Evolutionary conservation across 169 alveolate genomes (phyloP), one percentile per base, ranked within the genome.

Genomic region (Cystoisospora suis): DNA sequence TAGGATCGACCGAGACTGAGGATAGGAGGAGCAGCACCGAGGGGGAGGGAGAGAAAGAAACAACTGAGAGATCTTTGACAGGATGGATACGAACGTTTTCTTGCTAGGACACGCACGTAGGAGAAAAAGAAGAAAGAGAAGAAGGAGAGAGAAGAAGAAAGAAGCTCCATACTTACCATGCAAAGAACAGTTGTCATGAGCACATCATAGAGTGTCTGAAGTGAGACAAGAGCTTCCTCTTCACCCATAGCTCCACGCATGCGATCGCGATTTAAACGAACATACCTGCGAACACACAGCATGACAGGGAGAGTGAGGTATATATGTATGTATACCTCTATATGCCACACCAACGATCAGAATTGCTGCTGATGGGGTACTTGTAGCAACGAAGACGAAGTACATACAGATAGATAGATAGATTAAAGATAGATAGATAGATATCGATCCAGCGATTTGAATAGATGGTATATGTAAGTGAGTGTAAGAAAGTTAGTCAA

Each of bases 191-290:
- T 65, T 0, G 89, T 61, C 58, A 90, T 56, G 59, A 79, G 61
- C 7, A 80, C 87, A 40, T 86, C 81, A 36, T 34, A 69, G 1
- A 80, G 86, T 42, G 93, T 77, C 53, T 72, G 87, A 45, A 90
- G 90, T 2, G 93, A 75, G 6, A 40, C 72, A 34, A 38, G 53
- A 0, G 89, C 75, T 53, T 23, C 89, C 6, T 20, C 89, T 27
- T 61, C 75, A 32, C 99, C 99, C 65, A 94, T 89, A 59, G 96
- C 98, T 20, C 99, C 99, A 91, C 99, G 96, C 98, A 98, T 96
- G 92, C 99, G 98, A 79, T 96, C 97, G 91, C 99, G 97, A 93
- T 98, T 98, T 45, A 98, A 95, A 75, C 99, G 95, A 87, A 98
- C 97, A 92, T 97, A 96, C 95, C 95, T 92, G 70, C 32, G 75